phyloP scores from a whole-genome alignment of 495 filamentous ascomycete genomes.

The Penicillium turbatum region DNA sequence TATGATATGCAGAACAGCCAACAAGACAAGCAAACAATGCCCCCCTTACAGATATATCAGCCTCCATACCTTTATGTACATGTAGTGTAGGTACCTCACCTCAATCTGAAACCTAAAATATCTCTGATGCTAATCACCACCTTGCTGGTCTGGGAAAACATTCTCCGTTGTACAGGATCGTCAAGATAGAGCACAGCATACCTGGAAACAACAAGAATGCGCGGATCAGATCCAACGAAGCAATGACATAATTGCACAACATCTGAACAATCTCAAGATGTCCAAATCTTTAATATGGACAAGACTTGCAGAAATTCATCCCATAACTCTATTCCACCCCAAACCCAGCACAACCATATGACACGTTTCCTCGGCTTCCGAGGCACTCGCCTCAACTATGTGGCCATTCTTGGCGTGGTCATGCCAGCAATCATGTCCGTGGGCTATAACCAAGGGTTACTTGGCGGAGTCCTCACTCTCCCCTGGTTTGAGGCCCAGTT shows the following conservation, averaged over 20 bases:
- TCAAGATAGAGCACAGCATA: neutral
- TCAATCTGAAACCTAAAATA: neutral
- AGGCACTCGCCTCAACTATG: conserved; percentile 22
- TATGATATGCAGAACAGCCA: neutral
- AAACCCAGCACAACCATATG: conserved; percentile 3
- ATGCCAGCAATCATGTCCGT: conserved; percentile 38
- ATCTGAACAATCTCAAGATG: neutral
- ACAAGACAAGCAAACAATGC: neutral
- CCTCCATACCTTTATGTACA: neutral
- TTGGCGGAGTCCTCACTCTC: conserved; percentile 29
- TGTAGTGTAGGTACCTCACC: neutral
- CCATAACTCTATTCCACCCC: neutral
- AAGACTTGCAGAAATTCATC: neutral
- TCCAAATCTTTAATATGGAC: neutral
- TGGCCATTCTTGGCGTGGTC: conserved; percentile 17
- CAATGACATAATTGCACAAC: neutral
- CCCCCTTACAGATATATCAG: neutral
- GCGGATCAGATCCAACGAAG: neutral
- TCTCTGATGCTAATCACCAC: neutral
- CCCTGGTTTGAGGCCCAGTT: conserved; percentile 36
- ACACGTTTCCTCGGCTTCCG: conserved; percentile 16
- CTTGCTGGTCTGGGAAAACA: neutral
- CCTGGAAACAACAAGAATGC: neutral
- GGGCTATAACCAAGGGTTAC: conserved; percentile 41
- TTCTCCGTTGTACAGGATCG: neutral